Conservation (phyloP, 352 stramenopile species). For the Phytopythium kandeliae region DNA sequence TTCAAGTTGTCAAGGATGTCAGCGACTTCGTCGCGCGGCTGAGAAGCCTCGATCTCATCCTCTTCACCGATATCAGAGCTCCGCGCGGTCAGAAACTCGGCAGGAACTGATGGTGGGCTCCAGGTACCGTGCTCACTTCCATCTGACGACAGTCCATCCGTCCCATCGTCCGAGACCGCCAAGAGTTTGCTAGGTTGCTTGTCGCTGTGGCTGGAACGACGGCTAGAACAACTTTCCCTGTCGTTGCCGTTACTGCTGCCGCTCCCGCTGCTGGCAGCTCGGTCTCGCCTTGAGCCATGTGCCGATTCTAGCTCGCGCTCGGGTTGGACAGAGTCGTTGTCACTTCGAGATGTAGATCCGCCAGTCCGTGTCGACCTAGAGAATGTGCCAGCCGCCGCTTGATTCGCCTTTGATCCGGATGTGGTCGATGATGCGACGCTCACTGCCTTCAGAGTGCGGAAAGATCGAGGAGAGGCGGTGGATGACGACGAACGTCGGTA, state of each 20-base stretch:
- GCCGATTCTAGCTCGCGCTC: constrained; percentile 35
- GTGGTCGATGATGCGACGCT: background rate
- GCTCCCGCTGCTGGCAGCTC: background rate
- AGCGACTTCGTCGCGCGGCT: constrained; percentile 8
- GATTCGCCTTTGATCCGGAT: background rate
- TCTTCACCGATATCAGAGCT: constrained; percentile 25
- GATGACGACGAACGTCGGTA: background rate
- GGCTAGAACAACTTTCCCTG: background rate
- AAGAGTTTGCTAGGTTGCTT: background rate
- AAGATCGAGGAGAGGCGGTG: background rate
- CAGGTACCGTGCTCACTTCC: constrained; percentile 1
- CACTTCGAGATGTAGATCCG: background rate
- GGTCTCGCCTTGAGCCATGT: background rate
- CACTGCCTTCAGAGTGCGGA: background rate
- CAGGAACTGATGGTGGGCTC: constrained; percentile 10
- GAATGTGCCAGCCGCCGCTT: background rate
- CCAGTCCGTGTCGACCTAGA: background rate
- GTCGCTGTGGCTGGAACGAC: background rate
- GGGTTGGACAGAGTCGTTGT: constrained; percentile 19
- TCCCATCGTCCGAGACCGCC: constrained; percentile 1
- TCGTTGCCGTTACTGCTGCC: background rate
- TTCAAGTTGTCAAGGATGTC: constrained; percentile 25
- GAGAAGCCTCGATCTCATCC: background rate
- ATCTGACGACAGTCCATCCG: constrained; percentile 3
- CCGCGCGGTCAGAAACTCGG: constrained; percentile 27